Evolutionary conservation across 306 rosid species (phyloP).

Genomic region (Citrullus colocynthis): DNA sequence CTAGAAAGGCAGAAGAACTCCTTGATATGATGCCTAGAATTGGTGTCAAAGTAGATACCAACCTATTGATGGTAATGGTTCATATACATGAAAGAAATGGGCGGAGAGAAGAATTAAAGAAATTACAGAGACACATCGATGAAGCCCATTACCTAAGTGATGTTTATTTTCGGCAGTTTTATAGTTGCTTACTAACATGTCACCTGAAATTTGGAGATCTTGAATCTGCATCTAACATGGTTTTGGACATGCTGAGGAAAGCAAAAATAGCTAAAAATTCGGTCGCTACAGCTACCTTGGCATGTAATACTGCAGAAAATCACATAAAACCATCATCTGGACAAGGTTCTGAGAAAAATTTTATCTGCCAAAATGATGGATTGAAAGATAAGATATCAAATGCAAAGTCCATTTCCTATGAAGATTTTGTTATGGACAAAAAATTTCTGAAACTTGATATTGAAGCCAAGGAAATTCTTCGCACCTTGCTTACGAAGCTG

Average conservation of each 20-base stretch:
- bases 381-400: conserved; percentile 11
- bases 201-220: conserved; percentile 78
- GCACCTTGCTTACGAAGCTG: conserved; percentile 43
- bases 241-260: conserved; percentile 68
- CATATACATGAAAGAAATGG: conserved; percentile 70
- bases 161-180: conserved; percentile 53
- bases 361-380: conserved; percentile 15
- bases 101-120: conserved; percentile 63
- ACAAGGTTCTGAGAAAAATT: conserved; percentile 16
- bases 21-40: conserved; percentile 75
- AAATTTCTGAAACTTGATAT: conserved; percentile 43
- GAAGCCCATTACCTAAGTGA: conserved; percentile 56
- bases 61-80: conserved; percentile 58
- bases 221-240: conserved; percentile 66
- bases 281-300: conserved; percentile 41
- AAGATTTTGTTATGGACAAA: conserved; percentile 38
- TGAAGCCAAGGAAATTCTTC: conserved; percentile 44
- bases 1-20: conserved; percentile 76
- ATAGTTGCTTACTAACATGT: conserved; percentile 62
- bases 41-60: conserved; percentile 60
- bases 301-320: conserved; percentile 17
- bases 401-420: conserved; percentile 21
- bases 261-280: conserved; percentile 61
- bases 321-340: conserved; percentile 17
- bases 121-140: conserved; percentile 58